These are phyloP conservation scores for Boletus sp. DNA, from an alignment of 768 basidiomycete species.

Conservation along the genomic window DNA sequence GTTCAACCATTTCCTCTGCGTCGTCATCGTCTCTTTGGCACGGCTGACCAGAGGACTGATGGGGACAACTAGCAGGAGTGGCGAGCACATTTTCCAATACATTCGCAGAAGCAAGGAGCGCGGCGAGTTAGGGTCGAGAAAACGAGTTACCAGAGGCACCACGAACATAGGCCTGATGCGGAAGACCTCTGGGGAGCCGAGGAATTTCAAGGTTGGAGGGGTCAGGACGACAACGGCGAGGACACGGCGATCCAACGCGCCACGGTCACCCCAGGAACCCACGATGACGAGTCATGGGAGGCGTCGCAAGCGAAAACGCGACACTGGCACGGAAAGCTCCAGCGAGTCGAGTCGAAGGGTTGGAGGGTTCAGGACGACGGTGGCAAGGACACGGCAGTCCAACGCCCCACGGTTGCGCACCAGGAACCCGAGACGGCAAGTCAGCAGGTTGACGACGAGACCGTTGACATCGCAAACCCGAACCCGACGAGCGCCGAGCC, in stretches of 20 bases:
- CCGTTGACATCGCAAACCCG: background rate
- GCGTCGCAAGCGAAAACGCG: too few relatives aligned
- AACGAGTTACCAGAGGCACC: constrained; percentile 15
- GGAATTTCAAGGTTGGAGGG: background rate
- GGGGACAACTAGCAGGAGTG: constrained; percentile 19
- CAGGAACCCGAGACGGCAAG: background rate
- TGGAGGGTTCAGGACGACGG: background rate
- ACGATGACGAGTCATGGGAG: too few relatives aligned
- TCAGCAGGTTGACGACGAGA: background rate
- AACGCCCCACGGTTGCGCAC: background rate
- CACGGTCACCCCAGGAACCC: too few relatives aligned
- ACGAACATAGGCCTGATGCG: constrained; percentile 6
- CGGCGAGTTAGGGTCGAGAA: constrained; percentile 8
- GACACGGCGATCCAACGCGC: too few relatives aligned
- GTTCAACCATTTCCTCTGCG: constrained; percentile 29
- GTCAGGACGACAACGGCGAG: too few relatives aligned
- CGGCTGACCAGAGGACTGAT: constrained; percentile 41
- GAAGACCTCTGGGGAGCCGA: constrained; percentile 31
- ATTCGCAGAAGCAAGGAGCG: constrained; percentile 37
- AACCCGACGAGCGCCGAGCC: too few relatives aligned
- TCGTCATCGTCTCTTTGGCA: constrained; percentile 46
- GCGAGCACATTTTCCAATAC: constrained; percentile 39
- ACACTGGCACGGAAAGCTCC: too few relatives aligned
- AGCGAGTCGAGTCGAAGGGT: too few relatives aligned
- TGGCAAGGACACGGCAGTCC: background rate